A percentile compares a stretch with the other conserved stretches of the same genome.
Evolutionary conservation across 106 monocot species (phyloP).

Genomic region (Vanilla planifolia): DNA sequence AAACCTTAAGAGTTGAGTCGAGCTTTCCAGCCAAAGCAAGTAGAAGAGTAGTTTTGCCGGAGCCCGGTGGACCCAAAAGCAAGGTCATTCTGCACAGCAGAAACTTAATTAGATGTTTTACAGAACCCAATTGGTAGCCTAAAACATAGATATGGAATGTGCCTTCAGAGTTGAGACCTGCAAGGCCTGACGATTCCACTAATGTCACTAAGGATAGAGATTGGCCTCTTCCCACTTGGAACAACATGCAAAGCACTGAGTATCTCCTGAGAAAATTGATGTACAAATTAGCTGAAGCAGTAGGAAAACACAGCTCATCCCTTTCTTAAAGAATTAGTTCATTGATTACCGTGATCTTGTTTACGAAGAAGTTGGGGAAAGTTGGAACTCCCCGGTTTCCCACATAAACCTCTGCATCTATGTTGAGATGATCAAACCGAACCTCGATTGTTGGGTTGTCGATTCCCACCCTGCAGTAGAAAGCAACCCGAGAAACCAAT

Average conservation of each 20-base stretch:
- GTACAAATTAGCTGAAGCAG: background rate
- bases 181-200: constrained; percentile 33
- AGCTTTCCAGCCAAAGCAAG: constrained; percentile 28
- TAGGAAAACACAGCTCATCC: background rate
- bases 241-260: constrained; percentile 12
- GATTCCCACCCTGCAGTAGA: constrained; percentile 38
- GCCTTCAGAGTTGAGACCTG: constrained; percentile 4
- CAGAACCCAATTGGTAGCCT: too few relatives aligned
- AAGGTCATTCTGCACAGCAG: constrained; percentile 16
- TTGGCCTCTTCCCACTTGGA: constrained; percentile 27
- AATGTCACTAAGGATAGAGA: constrained; percentile 22
- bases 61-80: constrained; percentile 26
- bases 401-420: constrained; percentile 33
- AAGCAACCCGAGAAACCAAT: background rate
- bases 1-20: constrained; percentile 18
- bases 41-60: constrained; percentile 23
- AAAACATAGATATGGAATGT: background rate
- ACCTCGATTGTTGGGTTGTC: constrained; percentile 57
- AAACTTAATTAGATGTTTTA: background rate
- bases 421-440: constrained; percentile 33
- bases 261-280: constrained; percentile 19
- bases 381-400: constrained; percentile 46
- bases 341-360: constrained; percentile 28
- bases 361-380: constrained; percentile 23
- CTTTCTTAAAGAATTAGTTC: constrained; percentile 4